Evolutionary conservation across 2,329 filamentous ascomycete genomes (phyloP), one percentile per base, ranked within the genome.

Genomic region (Aspergillus latus): DNA sequence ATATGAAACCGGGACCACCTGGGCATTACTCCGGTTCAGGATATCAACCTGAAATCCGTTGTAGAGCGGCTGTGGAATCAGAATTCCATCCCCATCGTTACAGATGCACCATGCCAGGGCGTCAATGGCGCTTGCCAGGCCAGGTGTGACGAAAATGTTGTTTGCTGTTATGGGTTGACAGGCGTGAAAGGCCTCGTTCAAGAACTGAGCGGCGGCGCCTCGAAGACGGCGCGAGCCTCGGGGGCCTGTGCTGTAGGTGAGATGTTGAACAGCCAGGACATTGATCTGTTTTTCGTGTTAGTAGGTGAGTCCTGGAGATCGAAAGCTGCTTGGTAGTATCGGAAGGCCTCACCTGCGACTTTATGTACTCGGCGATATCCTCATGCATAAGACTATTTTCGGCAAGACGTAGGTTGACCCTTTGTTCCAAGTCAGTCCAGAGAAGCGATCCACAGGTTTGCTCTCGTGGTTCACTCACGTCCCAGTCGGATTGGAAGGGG

Each of bases 351-450:
- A 42, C 21, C 16, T 42, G 21, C 5, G 8, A 11, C 11, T 40
- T 29, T 4, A 50, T 37, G 8, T 1, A 42, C 21, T 30, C 21
- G 13, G 10, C 28, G 4, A 50, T n/a, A 7, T 42, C 36, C 36
- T 43, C 37, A 21, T 50, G 48, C 21, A 40, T 29, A 6, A 50
- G 48, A 21, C 28, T 40, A 21, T 50, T 50, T 16, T 50, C 48
- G 13, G 48, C 48, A 5, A 50, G 44, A 15, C 44, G 44, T 4
- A 46, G 44, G 15, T n/a, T 30, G 26, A 46, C 15, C 10, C 37
- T 40, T 3, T 32, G 7, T 21, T 21, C 3, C 16, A 21, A 21
- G 16, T 21, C 16, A 21, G 16, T 21, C 16, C 3, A 32, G 2
- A 32, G 2, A 32, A 7, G 6, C 10, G 10, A 32, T 32, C 3